Evolutionary conservation across 768 basidiomycete genomes (phyloP).

Genomic region (Amanita molliuscula): DNA sequence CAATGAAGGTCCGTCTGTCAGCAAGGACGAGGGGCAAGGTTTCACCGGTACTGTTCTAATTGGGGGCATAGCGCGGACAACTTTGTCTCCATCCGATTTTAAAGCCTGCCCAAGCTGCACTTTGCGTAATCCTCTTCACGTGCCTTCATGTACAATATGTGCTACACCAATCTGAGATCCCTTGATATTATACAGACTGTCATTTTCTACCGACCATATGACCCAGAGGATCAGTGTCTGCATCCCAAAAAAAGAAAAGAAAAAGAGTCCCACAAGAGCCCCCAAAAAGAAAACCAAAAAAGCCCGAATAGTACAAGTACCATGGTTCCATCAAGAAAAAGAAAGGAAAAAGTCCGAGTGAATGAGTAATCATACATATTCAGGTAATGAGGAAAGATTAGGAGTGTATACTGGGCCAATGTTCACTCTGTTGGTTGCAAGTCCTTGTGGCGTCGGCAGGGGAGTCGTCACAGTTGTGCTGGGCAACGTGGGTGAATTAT

Average conservation of each 20-base stretch:
- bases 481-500: not conserved
- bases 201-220: conserved; percentile 8
- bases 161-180: conserved; percentile 27
- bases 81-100: conserved; percentile 5
- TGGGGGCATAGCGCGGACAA: conserved; percentile 17
- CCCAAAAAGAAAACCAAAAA: conserved; percentile 13
- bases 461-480: conserved; percentile 1
- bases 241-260: not conserved
- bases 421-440: conserved; percentile 5
- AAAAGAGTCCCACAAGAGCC: conserved; percentile 12
- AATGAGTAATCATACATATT: conserved; percentile 26
- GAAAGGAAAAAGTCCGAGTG: conserved; percentile 10
- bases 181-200: conserved; percentile 14
- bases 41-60: conserved; percentile 69
- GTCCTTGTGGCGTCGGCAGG: conserved; percentile 6
- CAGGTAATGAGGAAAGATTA: conserved; percentile 28
- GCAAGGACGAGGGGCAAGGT: conserved; percentile 50
- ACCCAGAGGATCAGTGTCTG: conserved; percentile 7
- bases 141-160: conserved; percentile 36
- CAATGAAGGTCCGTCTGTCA: conserved; percentile 34
- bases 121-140: conserved; percentile 38
- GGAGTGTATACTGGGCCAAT: conserved; percentile 17
- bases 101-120: conserved; percentile 51
- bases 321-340: conserved; percentile 16
- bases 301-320: conserved; percentile 20